Base-by-base conservation (phyloP, 352 stramenopile genomes). In the Pythium dissotocum region DNA sequence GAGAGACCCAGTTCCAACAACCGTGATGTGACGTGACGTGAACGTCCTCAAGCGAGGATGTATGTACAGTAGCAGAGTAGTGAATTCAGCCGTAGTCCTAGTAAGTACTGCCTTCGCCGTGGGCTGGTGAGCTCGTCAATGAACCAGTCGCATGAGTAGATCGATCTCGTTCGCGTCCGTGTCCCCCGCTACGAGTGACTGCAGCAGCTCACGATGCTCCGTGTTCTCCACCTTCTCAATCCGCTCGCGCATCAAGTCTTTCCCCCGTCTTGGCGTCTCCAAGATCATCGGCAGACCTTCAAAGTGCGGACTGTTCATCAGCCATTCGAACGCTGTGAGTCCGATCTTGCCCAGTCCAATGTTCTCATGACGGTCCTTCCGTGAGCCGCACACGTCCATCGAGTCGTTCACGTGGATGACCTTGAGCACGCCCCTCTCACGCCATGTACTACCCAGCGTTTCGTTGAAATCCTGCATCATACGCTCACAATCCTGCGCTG, bases 371-470 rank as follows among this genome's bases (percentile, higher is more conserved):
- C 77, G 76, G 42, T 85, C 78, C 0, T 53, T 58, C 24, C 67
- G 61, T 6, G 76, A 76, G 16, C 69, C 76, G 12, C 74, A 72
- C 0, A 32, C 35, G 6, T 70, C 67, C 55, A 80, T 79, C 4
- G 76, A 83, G 59, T 83, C 78, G 59, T 85, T 85, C 36, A 85
- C 46, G 63, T 85, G 76, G 48, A 85, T 32, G 28, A 80, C 73
- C 35, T 82, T 81, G 52, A 85, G 69, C 14, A 68, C 75, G n/a
- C 70, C 13, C 0, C 33, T 33, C 35, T 69, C 26, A 30, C 46
- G 28, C 74, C 77, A 83, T 16, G 61, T n/a, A 1, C 58, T 24
- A 6, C 75, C 67, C 59, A 85, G 69, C 13, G 26, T 61, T 0
- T 44, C 42, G 48, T 80, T 16, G 24, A 85, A 83, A 6, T 51